These are phyloP conservation scores for Colletotrichum graminicola DNA, from an alignment of 2,329 filamentous ascomycete species.

Conservation along the genomic window DNA sequence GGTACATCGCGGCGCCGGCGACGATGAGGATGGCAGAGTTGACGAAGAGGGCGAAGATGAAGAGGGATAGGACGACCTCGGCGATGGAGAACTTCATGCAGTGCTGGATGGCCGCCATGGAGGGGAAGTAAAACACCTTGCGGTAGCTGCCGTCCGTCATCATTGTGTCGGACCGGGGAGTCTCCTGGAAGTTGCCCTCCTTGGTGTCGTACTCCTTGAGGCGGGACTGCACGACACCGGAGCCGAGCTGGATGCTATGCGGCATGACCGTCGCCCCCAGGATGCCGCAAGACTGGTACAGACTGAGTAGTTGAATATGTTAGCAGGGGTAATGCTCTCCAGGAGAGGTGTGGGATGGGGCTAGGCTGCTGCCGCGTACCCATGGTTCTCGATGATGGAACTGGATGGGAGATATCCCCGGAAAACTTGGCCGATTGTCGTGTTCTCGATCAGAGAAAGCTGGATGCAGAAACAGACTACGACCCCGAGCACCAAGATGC, in stretches of 20 bases:
- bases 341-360: neutral
- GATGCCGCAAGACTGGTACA: conserved; percentile 81
- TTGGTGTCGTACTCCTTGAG: conserved; percentile 73
- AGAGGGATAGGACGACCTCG: conserved; percentile 79
- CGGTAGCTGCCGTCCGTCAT: conserved; percentile 52
- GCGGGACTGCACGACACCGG: conserved; percentile 76
- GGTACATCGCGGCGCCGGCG: conserved; percentile 82
- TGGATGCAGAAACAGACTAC: conserved; percentile 79
- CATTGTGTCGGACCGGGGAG: conserved; percentile 50
- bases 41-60: conserved; percentile 86
- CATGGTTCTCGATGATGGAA: conserved; percentile 68
- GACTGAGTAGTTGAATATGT: conserved; percentile 29
- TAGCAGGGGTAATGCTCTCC: conserved; percentile 34
- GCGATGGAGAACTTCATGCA: conserved; percentile 81
- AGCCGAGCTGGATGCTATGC: conserved; percentile 76
- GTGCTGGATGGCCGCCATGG: conserved; percentile 77
- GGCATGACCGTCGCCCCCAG: conserved; percentile 84
- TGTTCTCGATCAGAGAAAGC: conserved; percentile 70
- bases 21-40: conserved; percentile 89
- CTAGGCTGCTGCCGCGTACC: conserved; percentile 49
- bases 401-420: conserved; percentile 74
- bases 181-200: conserved; percentile 57
- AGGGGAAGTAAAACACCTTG: conserved; percentile 76
- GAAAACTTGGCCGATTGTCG: conserved; percentile 70
- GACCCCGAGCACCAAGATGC: conserved; percentile 73